These are phyloP conservation scores for Trametes hirsuta DNA, from an alignment of 1,284 basidiomycete genomes.

Conservation along the genomic window DNA sequence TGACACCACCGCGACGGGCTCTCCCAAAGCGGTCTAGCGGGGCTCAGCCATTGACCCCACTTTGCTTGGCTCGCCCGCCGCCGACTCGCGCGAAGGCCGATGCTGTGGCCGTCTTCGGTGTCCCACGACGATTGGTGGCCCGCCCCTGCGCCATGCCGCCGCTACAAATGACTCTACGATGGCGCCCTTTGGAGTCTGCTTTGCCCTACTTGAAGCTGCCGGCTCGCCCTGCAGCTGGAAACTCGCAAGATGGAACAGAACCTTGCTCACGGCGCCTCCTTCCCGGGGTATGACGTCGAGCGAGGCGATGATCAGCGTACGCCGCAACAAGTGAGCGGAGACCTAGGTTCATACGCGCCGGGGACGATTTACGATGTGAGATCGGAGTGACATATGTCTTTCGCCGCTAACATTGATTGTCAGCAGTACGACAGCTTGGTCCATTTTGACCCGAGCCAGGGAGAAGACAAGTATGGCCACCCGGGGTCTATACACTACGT, in stretches of 20 bases:
- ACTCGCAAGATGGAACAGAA: too few species aligned
- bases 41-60: not conserved
- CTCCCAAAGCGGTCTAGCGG: constrained; percentile 9
- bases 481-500: constrained; percentile 15
- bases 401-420: not conserved
- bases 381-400: not conserved
- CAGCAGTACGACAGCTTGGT: not conserved
- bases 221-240: too few species aligned
- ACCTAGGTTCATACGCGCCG: not conserved
- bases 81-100: constrained; percentile 5
- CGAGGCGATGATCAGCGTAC: too few species aligned
- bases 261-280: too few species aligned
- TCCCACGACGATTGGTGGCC: constrained; percentile 7
- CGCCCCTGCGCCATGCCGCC: not conserved
- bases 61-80: constrained; percentile 10
- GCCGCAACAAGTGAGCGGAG: too few species aligned
- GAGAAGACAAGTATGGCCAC: not conserved
- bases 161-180: constrained; percentile 2
- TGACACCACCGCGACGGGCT: constrained; percentile 2
- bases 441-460: not conserved
- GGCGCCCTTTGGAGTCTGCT: not conserved
- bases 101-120: not conserved
- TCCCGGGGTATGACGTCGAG: too few species aligned
- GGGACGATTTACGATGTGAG: not conserved
- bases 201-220: not conserved